Percentiles rank a stretch among this genome's conserved stretches.
phyloP scores from a whole-genome alignment of 441 rosid genomes.

The Geranium incanum region DNA sequence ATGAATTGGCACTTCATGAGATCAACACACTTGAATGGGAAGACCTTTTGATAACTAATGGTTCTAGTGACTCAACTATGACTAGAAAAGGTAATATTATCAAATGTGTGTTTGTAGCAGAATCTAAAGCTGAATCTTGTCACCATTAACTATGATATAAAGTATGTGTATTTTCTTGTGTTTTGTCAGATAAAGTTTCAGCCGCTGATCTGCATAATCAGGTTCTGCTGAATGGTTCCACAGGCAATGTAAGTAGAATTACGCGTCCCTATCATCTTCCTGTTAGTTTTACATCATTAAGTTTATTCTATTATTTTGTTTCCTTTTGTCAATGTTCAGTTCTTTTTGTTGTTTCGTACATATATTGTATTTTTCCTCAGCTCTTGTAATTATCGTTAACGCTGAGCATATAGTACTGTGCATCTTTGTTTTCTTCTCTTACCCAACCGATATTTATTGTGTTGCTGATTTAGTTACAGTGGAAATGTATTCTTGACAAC shows the following conservation, averaged over 20 bases:
- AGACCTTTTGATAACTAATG: constrained; percentile 60
- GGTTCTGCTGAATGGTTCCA: constrained; percentile 27
- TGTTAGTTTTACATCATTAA: constrained; percentile 1
- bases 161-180: constrained; percentile 12
- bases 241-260: constrained; percentile 43
- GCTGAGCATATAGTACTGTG: neutral
- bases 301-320: neutral
- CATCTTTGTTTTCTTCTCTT: neutral
- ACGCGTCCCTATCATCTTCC: neutral
- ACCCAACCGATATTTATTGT: neutral
- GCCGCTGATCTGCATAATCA: constrained; percentile 43
- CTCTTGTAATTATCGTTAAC: neutral
- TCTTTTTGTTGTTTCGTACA: neutral
- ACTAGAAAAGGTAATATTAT: constrained; percentile 42
- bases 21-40: constrained; percentile 98
- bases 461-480: neutral
- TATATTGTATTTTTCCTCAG: neutral
- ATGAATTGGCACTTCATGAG: constrained; percentile 78
- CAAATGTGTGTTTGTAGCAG: constrained; percentile 1
- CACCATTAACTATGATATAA: constrained; percentile 3
- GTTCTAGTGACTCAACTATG: constrained; percentile 30
- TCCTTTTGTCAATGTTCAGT: constrained; percentile 3
- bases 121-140: constrained; percentile 13
- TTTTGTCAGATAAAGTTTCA: constrained; percentile 43
- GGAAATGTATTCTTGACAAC: neutral